Conservation (phyloP, 148 eudicot genomes). For the Vaccinium corymbosum region DNA sequence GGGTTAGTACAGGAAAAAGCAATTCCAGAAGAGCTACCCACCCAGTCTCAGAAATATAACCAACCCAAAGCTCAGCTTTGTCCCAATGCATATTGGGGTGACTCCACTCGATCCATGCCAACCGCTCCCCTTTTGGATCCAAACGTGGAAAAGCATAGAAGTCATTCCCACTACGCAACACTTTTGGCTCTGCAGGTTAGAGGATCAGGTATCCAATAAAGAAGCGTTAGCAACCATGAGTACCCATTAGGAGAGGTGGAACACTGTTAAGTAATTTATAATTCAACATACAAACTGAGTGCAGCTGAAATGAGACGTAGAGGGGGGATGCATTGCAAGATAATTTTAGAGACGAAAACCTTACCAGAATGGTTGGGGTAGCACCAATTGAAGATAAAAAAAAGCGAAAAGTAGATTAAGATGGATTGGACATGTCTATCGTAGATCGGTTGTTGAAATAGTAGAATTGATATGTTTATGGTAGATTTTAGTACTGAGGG, state of each 20-base stretch:
- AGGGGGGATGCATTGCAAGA: not conserved
- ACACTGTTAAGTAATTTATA: not conserved
- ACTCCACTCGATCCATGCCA: constrained; percentile 20
- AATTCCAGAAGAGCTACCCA: constrained; percentile 18
- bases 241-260: not conserved
- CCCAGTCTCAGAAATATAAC: constrained; percentile 77
- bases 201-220: not conserved
- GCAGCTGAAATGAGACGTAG: not conserved
- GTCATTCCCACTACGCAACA: constrained; percentile 17
- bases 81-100: constrained; percentile 44
- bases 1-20: not conserved
- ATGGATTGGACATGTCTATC: not conserved
- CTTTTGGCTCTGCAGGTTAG: constrained; percentile 13
- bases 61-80: constrained; percentile 90
- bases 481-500: not conserved
- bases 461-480: not conserved
- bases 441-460: not conserved
- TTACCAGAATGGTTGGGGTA: not conserved
- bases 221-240: not conserved
- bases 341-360: not conserved
- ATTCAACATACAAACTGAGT: not conserved
- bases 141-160: constrained; percentile 25
- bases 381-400: not conserved
- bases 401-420: not conserved
- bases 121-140: constrained; percentile 19